Evolutionary conservation across 1,284 basidiomycete species (phyloP).

Genomic region (Paramarasmius palmivorus): DNA sequence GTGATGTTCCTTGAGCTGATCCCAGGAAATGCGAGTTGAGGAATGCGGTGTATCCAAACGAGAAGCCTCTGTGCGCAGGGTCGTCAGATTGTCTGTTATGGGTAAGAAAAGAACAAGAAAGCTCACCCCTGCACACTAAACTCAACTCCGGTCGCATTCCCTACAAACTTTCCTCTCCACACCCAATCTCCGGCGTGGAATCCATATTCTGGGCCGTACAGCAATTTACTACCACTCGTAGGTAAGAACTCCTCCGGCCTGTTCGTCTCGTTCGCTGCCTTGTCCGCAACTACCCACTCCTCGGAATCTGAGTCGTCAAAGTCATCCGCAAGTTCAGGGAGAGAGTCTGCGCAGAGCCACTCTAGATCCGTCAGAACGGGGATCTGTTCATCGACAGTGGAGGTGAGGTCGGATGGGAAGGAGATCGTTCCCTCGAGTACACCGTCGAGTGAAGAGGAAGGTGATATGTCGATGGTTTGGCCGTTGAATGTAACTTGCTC

Average conservation of each 20-base stretch:
- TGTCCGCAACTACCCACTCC: conserved; percentile 41
- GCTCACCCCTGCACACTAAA: conserved; percentile 43
- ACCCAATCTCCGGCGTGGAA: conserved; percentile 40
- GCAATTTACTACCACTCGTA: no score
- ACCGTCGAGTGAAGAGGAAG: no score
- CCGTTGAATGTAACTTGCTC: conserved; percentile 19
- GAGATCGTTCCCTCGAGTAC: conserved; percentile 28
- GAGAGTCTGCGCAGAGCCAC: conserved; percentile 43
- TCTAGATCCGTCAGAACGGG: conserved; percentile 32
- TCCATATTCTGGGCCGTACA: conserved; percentile 30
- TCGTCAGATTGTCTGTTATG: neutral
- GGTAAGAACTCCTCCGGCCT: conserved; percentile 35
- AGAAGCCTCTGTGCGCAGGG: conserved; percentile 34
- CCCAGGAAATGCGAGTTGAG: conserved; percentile 46
- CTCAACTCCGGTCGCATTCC: conserved; percentile 38
- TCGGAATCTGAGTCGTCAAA: conserved; percentile 39
- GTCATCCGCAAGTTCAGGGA: conserved; percentile 37
- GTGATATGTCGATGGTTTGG: conserved; percentile 20
- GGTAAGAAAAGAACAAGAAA: neutral
- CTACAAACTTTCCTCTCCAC: conserved; percentile 46
- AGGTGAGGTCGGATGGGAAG: no score
- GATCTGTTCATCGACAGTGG: conserved; percentile 21
- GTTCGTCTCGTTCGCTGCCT: conserved; percentile 34
- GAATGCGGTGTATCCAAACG: conserved; percentile 45
- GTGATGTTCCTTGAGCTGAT: conserved; percentile 38